Conservation (phyloP, 208 protist genomes). For the Leishmania mexicana region DNA sequence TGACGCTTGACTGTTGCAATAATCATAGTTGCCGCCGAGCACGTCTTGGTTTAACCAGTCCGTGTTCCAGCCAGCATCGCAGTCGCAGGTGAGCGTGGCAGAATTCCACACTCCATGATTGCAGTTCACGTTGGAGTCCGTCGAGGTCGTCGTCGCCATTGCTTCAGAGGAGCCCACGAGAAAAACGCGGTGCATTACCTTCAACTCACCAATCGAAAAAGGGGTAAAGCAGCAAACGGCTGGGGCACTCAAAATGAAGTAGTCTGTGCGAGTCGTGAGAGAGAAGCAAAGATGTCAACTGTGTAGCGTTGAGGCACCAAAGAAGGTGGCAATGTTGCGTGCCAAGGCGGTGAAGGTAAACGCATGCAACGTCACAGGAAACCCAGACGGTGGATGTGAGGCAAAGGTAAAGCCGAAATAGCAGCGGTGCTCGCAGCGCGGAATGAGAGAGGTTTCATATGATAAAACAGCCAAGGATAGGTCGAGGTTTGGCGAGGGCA, state of each 20-base stretch:
- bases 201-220: neutral
- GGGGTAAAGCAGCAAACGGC: neutral
- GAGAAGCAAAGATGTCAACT: neutral
- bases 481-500: neutral
- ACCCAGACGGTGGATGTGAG: neutral
- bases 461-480: neutral
- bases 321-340: neutral
- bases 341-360: neutral
- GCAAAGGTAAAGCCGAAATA: neutral
- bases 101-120: slow-evolving; percentile 30
- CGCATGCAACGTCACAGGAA: neutral
- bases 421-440: no score
- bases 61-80: slow-evolving; percentile 26
- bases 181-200: neutral
- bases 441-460: neutral
- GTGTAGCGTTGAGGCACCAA: neutral
- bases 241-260: neutral
- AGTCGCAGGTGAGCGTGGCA: slow-evolving; percentile 20
- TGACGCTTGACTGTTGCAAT: slow-evolving; percentile 29
- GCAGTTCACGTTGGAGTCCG: slow-evolving; percentile 11
- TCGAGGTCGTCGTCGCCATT: neutral
- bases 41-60: slow-evolving; percentile 26
- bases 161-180: neutral
- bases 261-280: neutral
- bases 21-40: slow-evolving; percentile 13